A percentile compares a stretch with the other conserved stretches of the same genome.
Conservation (phyloP, 2,329 filamentous ascomycete species). For the Aphanoascus verrucosus region DNA sequence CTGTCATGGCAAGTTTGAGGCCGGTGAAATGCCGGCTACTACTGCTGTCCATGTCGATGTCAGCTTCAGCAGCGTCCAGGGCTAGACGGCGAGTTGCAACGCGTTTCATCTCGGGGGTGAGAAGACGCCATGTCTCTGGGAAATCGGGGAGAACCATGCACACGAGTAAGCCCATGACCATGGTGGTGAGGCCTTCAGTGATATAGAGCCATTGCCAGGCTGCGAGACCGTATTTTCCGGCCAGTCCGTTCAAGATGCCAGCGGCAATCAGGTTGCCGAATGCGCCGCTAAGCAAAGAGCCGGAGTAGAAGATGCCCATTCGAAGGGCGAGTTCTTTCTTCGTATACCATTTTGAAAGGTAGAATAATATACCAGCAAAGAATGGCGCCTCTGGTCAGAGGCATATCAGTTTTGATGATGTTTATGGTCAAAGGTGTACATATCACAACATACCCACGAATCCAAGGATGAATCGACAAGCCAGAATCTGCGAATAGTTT, state of each 20-base stretch:
- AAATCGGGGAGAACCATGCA: constrained; percentile 32
- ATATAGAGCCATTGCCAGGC: constrained; percentile 35
- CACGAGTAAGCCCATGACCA: constrained; percentile 27
- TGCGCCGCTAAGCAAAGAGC: constrained; percentile 40
- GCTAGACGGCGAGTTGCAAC: constrained; percentile 42
- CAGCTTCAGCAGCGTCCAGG: constrained; percentile 42
- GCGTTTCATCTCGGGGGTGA: constrained; percentile 37
- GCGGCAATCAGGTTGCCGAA: constrained; percentile 47
- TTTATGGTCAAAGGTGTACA: not conserved
- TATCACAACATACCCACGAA: constrained; percentile 24
- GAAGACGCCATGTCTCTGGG: constrained; percentile 36
- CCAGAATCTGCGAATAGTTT: constrained; percentile 34
- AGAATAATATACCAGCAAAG: constrained; percentile 40
- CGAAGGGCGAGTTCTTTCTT: constrained; percentile 42
- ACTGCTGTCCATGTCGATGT: constrained; percentile 40
- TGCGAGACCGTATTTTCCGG: constrained; percentile 25
- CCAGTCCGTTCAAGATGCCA: constrained; percentile 37
- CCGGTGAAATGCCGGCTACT: constrained; percentile 41
- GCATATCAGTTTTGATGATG: constrained; percentile 4
- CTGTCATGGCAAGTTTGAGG: constrained; percentile 42
- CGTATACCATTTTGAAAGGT: constrained; percentile 45
- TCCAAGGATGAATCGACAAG: constrained; percentile 38
- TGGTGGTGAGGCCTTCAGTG: constrained; percentile 31
- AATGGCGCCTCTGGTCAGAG: constrained; percentile 35
- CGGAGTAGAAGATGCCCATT: constrained; percentile 45